These are phyloP conservation scores for Mimosa bimucronata DNA, from an alignment of 306 rosid genomes.

Conservation along the genomic window DNA sequence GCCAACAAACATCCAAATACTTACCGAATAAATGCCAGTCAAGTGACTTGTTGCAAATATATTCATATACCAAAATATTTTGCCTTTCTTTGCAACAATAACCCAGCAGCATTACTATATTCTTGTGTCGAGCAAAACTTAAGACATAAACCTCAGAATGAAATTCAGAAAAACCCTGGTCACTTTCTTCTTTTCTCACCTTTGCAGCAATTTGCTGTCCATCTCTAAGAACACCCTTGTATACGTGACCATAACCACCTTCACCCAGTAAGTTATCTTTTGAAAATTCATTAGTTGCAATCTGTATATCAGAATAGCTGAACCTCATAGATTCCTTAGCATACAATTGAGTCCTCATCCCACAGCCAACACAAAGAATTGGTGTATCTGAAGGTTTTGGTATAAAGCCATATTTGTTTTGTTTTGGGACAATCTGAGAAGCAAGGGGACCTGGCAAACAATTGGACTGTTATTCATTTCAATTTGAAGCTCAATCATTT, in stretches of 20 bases:
- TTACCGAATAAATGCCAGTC: conserved; percentile 86
- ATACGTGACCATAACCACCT: conserved; percentile 86
- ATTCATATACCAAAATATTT: conserved; percentile 82
- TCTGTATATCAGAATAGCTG: conserved; percentile 59
- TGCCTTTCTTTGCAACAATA: conserved; percentile 76
- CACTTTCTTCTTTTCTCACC: conserved; percentile 77
- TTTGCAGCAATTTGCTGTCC: conserved; percentile 87
- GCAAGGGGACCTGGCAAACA: conserved; percentile 46
- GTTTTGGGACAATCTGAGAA: conserved; percentile 50
- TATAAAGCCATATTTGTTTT: conserved; percentile 36
- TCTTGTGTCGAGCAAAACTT: conserved; percentile 89
- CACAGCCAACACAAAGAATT: conserved; percentile 74
- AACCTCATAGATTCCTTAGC: conserved; percentile 66
- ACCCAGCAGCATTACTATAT: conserved; percentile 88
- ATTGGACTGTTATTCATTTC: conserved; percentile 22
- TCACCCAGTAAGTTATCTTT: conserved; percentile 80
- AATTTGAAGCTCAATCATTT: not conserved
- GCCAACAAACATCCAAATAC: conserved; percentile 21
- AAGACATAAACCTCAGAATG: conserved; percentile 80
- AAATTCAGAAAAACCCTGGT: conserved; percentile 78
- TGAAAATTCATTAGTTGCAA: conserved; percentile 69
- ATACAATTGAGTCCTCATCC: conserved; percentile 61
- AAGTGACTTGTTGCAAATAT: conserved; percentile 81
- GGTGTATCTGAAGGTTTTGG: conserved; percentile 58
- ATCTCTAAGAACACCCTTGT: conserved; percentile 67